A percentile compares a stretch with the other conserved stretches of the same genome.
These are phyloP conservation scores for Dissophora ornata DNA, from an alignment of 192 early-diverging fungal species.

Conservation along the genomic window DNA sequence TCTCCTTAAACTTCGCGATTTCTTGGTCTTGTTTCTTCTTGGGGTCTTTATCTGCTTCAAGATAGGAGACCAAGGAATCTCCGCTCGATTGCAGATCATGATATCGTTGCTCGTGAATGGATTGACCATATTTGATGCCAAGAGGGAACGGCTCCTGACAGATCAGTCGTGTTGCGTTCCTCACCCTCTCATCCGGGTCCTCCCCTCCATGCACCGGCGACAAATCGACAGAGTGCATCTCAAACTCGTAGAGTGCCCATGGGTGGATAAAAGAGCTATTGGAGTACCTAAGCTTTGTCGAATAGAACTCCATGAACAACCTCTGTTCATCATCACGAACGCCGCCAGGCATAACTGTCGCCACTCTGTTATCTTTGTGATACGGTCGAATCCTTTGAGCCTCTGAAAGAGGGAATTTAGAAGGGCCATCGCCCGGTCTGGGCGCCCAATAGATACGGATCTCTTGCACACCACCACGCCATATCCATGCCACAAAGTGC, in stretches of 20 bases:
- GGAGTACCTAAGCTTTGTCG: conserved; percentile 27
- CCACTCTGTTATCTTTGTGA: conserved; percentile 7
- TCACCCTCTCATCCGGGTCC: conserved; percentile 7
- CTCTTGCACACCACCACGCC: conserved; percentile 37
- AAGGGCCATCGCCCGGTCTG: background rate
- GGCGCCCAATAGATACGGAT: conserved; percentile 38
- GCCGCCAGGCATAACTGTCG: conserved; percentile 27
- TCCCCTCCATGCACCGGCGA: background rate
- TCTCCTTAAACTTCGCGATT: conserved; percentile 36
- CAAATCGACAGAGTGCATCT: conserved; percentile 21
- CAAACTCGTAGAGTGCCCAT: conserved; percentile 39
- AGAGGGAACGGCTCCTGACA: conserved; percentile 30
- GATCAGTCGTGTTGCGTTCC: conserved; percentile 28
- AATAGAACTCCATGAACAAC: conserved; percentile 33
- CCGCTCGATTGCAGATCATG: no score
- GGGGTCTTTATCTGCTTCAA: background rate
- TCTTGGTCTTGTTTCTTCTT: conserved; percentile 13
- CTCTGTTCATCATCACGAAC: conserved; percentile 25
- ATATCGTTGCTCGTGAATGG: background rate
- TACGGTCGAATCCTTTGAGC: conserved; percentile 32
- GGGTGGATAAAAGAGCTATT: conserved; percentile 46
- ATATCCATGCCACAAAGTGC: conserved; percentile 42
- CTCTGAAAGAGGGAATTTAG: conserved; percentile 16
- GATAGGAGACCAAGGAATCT: no score
- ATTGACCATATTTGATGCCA: conserved; percentile 20